A percentile compares a stretch with the other conserved stretches of the same genome.
Conservation (phyloP, 805 yeast genomes). For the Saccharomycopsis guyanensis region DNA sequence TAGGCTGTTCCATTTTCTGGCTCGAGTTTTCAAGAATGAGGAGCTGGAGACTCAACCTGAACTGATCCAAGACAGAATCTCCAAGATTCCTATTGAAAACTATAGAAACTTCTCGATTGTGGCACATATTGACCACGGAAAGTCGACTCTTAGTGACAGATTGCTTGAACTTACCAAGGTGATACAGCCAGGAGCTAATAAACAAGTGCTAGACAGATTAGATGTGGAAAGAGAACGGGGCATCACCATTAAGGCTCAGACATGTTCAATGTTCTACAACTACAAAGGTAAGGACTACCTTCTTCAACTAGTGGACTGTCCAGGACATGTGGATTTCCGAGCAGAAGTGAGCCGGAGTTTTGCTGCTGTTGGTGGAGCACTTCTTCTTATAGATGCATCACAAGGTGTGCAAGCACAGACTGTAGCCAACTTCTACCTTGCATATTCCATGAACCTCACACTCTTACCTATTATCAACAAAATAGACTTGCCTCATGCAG, state of each 20-base stretch:
- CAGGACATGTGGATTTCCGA: constrained; percentile 95
- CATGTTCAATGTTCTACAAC: constrained; percentile 85
- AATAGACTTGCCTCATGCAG: constrained; percentile 83
- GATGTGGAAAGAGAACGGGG: constrained; percentile 97
- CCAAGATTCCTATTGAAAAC: constrained; percentile 72
- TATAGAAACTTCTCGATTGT: constrained; percentile 90
- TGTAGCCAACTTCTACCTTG: constrained; percentile 92
- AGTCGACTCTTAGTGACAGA: constrained; percentile 85
- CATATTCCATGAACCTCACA: constrained; percentile 74
- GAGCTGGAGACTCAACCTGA: too few relatives aligned
- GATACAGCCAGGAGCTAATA: constrained; percentile 64
- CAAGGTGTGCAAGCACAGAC: constrained; percentile 98
- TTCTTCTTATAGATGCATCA: constrained; percentile 83
- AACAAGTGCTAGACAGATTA: constrained; percentile 81
- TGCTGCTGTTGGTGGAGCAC: constrained; percentile 94
- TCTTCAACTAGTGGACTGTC: constrained; percentile 89
- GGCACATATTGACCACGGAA: constrained; percentile 91
- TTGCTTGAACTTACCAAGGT: constrained; percentile 85
- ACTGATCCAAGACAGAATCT: constrained; percentile 50
- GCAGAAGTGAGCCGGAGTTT: constrained; percentile 90
- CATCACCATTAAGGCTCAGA: constrained; percentile 94
- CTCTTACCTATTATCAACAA: constrained; percentile 87
- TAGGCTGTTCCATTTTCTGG: too few relatives aligned
- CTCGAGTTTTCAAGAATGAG: too few relatives aligned
- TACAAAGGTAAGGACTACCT: constrained; percentile 66